These are phyloP conservation scores for Zygosaccharomyces pseudorouxii DNA, from an alignment of 805 yeast genomes.

Conservation along the genomic window DNA sequence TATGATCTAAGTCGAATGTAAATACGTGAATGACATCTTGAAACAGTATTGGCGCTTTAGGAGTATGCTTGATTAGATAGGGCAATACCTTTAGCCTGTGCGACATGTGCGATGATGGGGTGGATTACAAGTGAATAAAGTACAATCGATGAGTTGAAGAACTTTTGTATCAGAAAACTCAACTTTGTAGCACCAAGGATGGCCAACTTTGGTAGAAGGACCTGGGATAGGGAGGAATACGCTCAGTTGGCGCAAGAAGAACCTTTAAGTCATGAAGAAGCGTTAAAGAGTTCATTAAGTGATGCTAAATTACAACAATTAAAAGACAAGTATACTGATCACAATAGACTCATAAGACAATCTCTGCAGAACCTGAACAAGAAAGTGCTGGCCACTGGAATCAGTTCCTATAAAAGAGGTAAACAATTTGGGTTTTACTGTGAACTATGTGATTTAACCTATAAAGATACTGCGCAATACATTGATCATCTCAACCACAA, in stretches of 20 bases:
- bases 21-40: slow-evolving; percentile 41
- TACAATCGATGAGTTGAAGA: neutral
- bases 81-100: slow-evolving; percentile 39
- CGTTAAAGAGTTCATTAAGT: slow-evolving; percentile 16
- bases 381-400: slow-evolving; percentile 31
- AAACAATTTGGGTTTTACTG: slow-evolving; percentile 82
- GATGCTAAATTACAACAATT: slow-evolving; percentile 14
- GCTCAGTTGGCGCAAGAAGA: slow-evolving; percentile 42
- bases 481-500: slow-evolving; percentile 80
- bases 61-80: slow-evolving; percentile 42
- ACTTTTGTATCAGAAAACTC: neutral
- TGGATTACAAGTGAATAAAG: neutral
- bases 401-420: slow-evolving; percentile 39
- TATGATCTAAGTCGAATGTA: slow-evolving; percentile 83
- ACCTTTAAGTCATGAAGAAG: slow-evolving; percentile 20
- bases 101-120: slow-evolving; percentile 11
- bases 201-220: slow-evolving; percentile 52
- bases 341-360: slow-evolving; percentile 22
- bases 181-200: slow-evolving; percentile 1
- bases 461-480: slow-evolving; percentile 74
- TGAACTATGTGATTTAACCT: slow-evolving; percentile 71
- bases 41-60: slow-evolving; percentile 18
- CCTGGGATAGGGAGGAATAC: slow-evolving; percentile 70
- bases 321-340: slow-evolving; percentile 24
- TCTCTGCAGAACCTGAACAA: slow-evolving; percentile 34